Conservation (phyloP, 78 protist genomes). For the Dictyostelium capitatum region DNA sequence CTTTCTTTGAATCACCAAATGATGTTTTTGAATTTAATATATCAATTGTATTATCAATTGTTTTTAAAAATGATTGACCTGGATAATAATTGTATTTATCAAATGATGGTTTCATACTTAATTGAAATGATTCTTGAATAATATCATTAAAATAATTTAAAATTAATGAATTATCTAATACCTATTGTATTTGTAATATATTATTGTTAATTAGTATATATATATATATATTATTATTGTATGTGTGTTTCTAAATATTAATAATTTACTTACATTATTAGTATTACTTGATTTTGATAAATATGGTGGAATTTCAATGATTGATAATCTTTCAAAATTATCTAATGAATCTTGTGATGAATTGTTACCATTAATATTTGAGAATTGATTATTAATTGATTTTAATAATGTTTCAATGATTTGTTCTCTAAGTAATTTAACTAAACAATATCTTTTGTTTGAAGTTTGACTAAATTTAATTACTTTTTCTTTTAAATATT, state of each 20-base stretch:
- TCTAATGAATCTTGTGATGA: neutral
- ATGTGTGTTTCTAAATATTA: no score
- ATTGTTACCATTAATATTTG: neutral
- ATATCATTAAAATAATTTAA: constrained; percentile 22
- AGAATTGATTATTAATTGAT: neutral
- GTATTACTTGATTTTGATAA: neutral
- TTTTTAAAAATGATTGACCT: neutral
- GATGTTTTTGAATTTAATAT: neutral
- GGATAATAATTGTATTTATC: neutral
- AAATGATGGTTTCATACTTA: neutral
- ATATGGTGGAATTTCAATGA: neutral
- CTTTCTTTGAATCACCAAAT: neutral
- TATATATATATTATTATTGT: no score
- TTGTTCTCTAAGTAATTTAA: constrained; percentile 1
- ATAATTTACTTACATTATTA: no score
- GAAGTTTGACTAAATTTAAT: neutral
- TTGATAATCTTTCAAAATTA: neutral
- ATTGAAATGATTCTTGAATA: constrained; percentile 1
- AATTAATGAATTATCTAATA: constrained; percentile 8
- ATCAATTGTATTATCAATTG: neutral
- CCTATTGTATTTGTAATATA: no score
- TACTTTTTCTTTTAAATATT: neutral
- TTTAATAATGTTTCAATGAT: neutral
- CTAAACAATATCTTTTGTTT: neutral
- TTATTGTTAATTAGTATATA: no score